Evolutionary conservation across 2,329 filamentous ascomycete species (phyloP), one percentile per base, ranked within the genome.

Genomic region (Fusarium sp.): DNA sequence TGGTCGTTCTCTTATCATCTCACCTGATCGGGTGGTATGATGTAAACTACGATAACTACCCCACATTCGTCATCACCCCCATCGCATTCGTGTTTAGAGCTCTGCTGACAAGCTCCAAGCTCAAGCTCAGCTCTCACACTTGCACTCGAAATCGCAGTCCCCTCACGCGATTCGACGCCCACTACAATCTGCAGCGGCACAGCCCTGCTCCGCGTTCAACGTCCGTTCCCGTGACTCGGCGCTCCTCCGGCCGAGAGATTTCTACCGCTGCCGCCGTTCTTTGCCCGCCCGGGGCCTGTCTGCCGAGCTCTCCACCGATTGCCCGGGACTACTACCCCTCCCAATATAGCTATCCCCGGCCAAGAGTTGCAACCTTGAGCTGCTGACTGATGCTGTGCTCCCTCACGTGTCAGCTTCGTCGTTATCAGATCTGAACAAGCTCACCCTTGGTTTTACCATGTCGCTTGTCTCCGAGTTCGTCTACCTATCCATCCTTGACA

Each of bases 401-500:
- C 50, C 33, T 19, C 33, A 33, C 30, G 30, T 47, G 24, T 37
- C 52, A 54, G 44, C 54, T 55, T 54, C 46, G 58, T 61, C 55
- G 35, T 46, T 57, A 49, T 62, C 52, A 61, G 41, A 54, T 56
- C 52, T 59, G 51, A 63, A 43, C 58, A 64, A 62, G 53, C 54
- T 61, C 37, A 51, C 46, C 46, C 46, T 48, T 66, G 45, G 47
- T 45, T 49, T 35, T 59, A 68, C 65, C 65, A 75, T 75, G 73
- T 72, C 71, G 60, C 70, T 75, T 58, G 73, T 75, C 65, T 75
- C 73, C 61, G 73, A 75, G 73, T 75, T 71, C 69, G 73, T 75
- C 62, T 56, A 56, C 67, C 67, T 48, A 71, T 24, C 58, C 58
- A 71, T 24, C 58, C 58, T 35, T 62, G 59, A 50, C 50, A 46